Percentiles rank a stretch among this genome's conserved stretches.
These are phyloP conservation scores for Syncephalis fuscata DNA, from an alignment of 371 early-diverging fungal species.

Conservation along the genomic window DNA sequence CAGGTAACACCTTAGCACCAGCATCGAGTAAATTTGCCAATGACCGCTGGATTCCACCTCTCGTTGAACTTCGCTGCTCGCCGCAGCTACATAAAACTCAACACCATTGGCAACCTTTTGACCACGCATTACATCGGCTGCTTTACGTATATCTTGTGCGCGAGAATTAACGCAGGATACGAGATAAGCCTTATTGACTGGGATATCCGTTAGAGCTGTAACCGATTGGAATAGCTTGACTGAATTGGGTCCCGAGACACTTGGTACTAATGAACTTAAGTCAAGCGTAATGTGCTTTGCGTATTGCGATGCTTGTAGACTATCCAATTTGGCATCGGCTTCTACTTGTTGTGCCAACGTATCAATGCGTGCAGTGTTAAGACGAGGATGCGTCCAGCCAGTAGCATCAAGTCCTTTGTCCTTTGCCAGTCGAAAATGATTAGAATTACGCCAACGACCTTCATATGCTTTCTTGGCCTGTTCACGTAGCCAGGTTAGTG, in stretches of 20 bases:
- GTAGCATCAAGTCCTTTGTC: constrained; percentile 16
- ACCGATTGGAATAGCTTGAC: constrained; percentile 81
- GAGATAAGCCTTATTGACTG: constrained; percentile 89
- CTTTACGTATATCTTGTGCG: constrained; percentile 66
- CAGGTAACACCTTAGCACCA: constrained; percentile 77
- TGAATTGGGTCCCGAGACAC: constrained; percentile 85
- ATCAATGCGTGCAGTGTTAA: constrained; percentile 47
- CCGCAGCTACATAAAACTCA: constrained; percentile 91
- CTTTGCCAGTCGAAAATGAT: constrained; percentile 15
- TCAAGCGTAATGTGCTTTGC: constrained; percentile 77
- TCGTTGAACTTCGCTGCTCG: constrained; percentile 73
- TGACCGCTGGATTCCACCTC: constrained; percentile 72
- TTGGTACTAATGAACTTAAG: constrained; percentile 67
- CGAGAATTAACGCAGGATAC: constrained; percentile 90
- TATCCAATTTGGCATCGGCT: constrained; percentile 21
- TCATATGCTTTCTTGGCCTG: constrained; percentile 38
- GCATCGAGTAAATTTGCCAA: constrained; percentile 76
- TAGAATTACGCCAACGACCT: constrained; percentile 29
- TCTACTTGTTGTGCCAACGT: constrained; percentile 24
- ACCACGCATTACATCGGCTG: constrained; percentile 66
- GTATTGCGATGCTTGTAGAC: constrained; percentile 41
- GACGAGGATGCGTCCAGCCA: constrained; percentile 35
- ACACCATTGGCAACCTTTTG: constrained; percentile 65
- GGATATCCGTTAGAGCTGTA: constrained; percentile 50
- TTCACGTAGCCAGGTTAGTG: constrained; percentile 48